Base-by-base conservation (phyloP, 371 early-diverging fungal species). In the Phascolomyces articulosus region DNA sequence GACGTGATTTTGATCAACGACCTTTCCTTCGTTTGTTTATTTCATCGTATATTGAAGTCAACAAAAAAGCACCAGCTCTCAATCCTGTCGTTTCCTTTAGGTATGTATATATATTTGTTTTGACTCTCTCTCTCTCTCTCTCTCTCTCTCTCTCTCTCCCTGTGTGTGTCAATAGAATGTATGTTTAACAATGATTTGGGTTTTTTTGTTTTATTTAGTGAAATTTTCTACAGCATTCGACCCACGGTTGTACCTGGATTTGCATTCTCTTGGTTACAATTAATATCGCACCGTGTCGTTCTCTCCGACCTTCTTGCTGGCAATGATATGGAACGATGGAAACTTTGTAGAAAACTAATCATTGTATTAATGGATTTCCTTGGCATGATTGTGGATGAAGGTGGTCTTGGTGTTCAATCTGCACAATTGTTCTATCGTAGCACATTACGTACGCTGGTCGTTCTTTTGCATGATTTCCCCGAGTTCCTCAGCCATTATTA, bases 401-500 rank as follows among this genome's bases (percentile, higher is more conserved):
- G 83, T 9, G 88, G 87, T 63, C 75, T 90, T 23, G 69, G 66
- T 66, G 71, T 77, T 29, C 87, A 85, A 49, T 85, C 95, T 4
- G 87, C 90, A 3, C 90, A 95, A 54, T 76, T 90, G 40, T 83
- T 98, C 41, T 98, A 99, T 78, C 86, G 88, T 54, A 96, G 96
- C 9, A 90, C 94, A 0, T 82, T 97, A 9, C 89, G 98, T 23
- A 87, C 96, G 10, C 73, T 97, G n/a, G 84, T 98, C 29, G 91
- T 97, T 1, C 72, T 98, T 7, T 75, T 97, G 64, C 98, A 97
- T 71, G 99, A 99, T 76, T 97, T 95, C 77, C 99, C 98, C 38
- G 97, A 97, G 73, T 99, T 98, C 74, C 77, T 99, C 41, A 91
- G 95, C 66, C 89, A 88, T 57, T 92, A 96, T 65, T 95, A 95